Evolutionary conservation across 805 yeast species (phyloP), one percentile per base, ranked within the genome.

Genomic region (Sugiyamaella valdiviana): DNA sequence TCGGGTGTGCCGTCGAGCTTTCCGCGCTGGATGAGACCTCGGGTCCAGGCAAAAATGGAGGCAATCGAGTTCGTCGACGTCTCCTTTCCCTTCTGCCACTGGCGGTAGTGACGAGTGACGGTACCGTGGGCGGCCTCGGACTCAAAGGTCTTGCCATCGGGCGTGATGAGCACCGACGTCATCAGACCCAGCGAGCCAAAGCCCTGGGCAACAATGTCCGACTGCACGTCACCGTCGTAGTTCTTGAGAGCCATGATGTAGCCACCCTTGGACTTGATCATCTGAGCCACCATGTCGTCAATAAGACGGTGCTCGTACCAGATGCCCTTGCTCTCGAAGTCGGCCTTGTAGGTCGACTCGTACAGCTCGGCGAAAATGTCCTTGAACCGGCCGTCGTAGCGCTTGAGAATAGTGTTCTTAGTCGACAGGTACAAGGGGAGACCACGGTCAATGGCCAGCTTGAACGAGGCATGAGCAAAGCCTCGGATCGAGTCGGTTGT

Each of bases 121-220:
- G 98, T 91, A 49, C 98, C 98, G 67, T 91, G 98, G n/a, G 98
- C 98, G 51, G 98, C 98, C 75, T 91, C 98, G 48, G 89, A 74
- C 74, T 91, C 97, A 67, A 87, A 90, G 12, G 96, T 83, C 73
- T 85, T 86, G 21, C 97, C 97, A 68, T 91, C 97, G 44, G 97
- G 95, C n/a, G 97, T 82, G 63, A 89, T 80, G 59, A 91, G 78
- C n/a, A 88, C 95, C 2, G 98, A 91, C 26, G 98, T 89, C 98
- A 91, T 91, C 59, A 91, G 77, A 39, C 98, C 98, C 57, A 91
- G 76, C 16, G 97, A 90, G 36, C 98, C 98, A 61, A 91, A 91
- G 36, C 98, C 98, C 72, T 91, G 98, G 24, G 98, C 98, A 50
- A 91, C 96, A 63, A 91, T 85, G 68, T 91, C 98, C 14, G 95